Evolutionary conservation across 2,329 filamentous ascomycete genomes (phyloP), one percentile per base, ranked within the genome.

Genomic region (Colletotrichum aenigma): DNA sequence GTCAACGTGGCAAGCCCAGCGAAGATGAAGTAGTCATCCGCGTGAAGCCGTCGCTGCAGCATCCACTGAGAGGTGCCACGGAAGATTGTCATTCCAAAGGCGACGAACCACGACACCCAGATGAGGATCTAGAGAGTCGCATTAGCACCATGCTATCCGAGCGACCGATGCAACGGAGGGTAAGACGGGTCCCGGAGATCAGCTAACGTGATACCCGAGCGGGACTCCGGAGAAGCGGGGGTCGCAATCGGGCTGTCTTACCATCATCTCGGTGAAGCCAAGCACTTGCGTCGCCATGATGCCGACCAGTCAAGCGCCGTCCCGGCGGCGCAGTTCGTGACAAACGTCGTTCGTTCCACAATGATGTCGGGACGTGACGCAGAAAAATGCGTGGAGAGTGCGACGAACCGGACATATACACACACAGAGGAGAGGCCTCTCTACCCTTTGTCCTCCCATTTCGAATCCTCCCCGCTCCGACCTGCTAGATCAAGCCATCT

Each of bases 31-130:
- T 64, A 73, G 71, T 73, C 71, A 30, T 73, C 71, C 16, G 43
- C 55, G 7, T 52, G 69, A n/a, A 73, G 38, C 7, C 71, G 66
- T 15, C 71, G 71, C 4, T 73, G 71, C 21, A 73, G 71, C 21
- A 70, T 64, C 71, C 71, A 70, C 67, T 73, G 71, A 18, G 69
- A 73, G 28, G 30, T 73, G 55, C 71, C 56, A 15, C 71, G 66
- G 18, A 73, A 73, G 28, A 69, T n/a, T 3, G 71, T 70, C 56
- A 64, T 62, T 15, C 65, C 65, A 10, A 73, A 32, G 15, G 71
- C 65, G 55, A 38, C 71, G n/a, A 56, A 38, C 70, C 70, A 73
- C 24, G 68, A 21, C 6, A 38, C 18, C 71, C 71, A 73, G 24
- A 73, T 48, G 66, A 73, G 71, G n/a, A 61, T 24, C 71, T 73